phyloP scores from a whole-genome alignment of 2,329 filamentous ascomycete genomes.

The Ophiocordyceps camponoti-leonardi region DNA sequence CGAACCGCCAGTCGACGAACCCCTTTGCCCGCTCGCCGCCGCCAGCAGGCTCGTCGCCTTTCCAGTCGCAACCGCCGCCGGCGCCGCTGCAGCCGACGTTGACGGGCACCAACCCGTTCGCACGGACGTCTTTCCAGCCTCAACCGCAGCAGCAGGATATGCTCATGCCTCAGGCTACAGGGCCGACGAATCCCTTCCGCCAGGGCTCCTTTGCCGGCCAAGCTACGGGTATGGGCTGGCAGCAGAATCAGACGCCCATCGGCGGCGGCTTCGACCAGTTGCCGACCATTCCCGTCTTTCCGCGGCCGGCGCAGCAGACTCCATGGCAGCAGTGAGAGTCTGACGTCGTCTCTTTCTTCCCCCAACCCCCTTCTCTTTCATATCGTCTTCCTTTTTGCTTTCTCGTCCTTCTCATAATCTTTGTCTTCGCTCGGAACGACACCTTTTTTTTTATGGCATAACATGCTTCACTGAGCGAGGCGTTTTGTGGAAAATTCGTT shows the following conservation, averaged over 20 bases:
- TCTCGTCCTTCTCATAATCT: neutral
- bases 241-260: conserved; percentile 59
- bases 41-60: conserved; percentile 16
- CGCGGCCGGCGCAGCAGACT: conserved; percentile 50
- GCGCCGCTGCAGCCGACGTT: conserved; percentile 27
- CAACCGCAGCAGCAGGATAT: conserved; percentile 19
- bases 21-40: conserved; percentile 60
- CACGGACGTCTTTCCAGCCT: conserved; percentile 20
- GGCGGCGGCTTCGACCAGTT: conserved; percentile 68
- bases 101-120: conserved; percentile 44
- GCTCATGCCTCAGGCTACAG: conserved; percentile 60
- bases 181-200: conserved; percentile 86
- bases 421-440: neutral
- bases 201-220: conserved; percentile 85
- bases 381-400: neutral
- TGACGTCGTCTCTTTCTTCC: conserved; percentile 6
- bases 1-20: conserved; percentile 56
- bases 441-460: neutral
- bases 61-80: conserved; percentile 7
- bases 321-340: conserved; percentile 36
- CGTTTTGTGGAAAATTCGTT: neutral
- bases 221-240: conserved; percentile 76
- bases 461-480: conserved; percentile 1
- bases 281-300: conserved; percentile 70
- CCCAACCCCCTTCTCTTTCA: neutral